These are phyloP conservation scores for Penicillium canariense DNA, from an alignment of 495 filamentous ascomycete genomes.

Conservation along the genomic window DNA sequence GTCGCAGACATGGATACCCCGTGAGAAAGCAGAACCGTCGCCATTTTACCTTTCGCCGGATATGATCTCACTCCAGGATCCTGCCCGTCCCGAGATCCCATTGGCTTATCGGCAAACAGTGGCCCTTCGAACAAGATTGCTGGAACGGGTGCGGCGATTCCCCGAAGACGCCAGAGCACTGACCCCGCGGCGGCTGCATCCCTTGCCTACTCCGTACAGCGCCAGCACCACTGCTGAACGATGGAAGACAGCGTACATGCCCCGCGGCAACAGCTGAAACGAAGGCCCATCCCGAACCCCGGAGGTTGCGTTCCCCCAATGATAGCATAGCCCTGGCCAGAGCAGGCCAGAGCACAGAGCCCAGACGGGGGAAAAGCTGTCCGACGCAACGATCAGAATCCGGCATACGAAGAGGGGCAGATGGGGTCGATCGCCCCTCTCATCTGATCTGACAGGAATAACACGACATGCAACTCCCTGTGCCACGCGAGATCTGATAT, in stretches of 20 bases:
- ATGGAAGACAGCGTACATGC: no score
- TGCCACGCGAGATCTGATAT: slow-evolving; percentile 18
- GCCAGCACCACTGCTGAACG: background rate
- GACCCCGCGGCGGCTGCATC: slow-evolving; percentile 3
- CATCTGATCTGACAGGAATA: background rate
- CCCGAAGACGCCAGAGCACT: slow-evolving; percentile 15
- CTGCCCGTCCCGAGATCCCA: background rate
- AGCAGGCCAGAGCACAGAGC: background rate
- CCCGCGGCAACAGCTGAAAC: slow-evolving; percentile 18
- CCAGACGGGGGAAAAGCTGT: slow-evolving; percentile 6
- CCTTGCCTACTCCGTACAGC: slow-evolving; percentile 16
- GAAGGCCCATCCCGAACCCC: background rate
- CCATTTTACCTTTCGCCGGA: background rate
- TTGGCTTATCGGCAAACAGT: slow-evolving; percentile 20
- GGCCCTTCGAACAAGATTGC: slow-evolving; percentile 21
- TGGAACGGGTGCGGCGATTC: slow-evolving; percentile 14
- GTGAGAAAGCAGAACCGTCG: background rate
- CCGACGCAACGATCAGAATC: background rate
- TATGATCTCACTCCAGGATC: slow-evolving; percentile 3
- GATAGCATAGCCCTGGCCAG: background rate
- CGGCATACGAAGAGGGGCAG: background rate
- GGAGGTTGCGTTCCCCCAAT: slow-evolving; percentile 4
- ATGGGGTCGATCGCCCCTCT: background rate
- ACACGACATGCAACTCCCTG: slow-evolving; percentile 6
- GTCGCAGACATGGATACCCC: background rate